Evolutionary conservation across 2,329 filamentous ascomycete genomes (phyloP).

Genomic region (Colletotrichum sp.): DNA sequence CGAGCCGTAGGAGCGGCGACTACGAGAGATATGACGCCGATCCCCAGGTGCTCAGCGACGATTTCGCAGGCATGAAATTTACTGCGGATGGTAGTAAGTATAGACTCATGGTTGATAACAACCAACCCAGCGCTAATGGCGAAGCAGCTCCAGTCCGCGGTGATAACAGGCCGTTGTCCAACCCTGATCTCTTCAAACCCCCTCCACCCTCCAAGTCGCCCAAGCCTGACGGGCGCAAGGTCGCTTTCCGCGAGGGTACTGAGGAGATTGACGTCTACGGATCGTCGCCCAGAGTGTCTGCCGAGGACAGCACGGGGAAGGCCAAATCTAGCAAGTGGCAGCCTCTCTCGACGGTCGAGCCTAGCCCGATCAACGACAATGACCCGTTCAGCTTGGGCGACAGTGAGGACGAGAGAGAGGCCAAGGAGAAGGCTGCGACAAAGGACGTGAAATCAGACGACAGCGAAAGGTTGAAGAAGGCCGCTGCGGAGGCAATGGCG

Average conservation of each 20-base stretch:
- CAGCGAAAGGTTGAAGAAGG: conserved; percentile 68
- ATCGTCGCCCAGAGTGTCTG: conserved; percentile 60
- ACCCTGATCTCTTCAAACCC: conserved; percentile 82
- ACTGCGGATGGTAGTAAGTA: conserved; percentile 66
- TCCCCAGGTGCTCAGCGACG: conserved; percentile 86
- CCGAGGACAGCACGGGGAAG: conserved; percentile 54
- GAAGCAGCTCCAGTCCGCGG: conserved; percentile 56
- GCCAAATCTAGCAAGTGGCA: conserved; percentile 94
- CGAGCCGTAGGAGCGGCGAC: conserved; percentile 78
- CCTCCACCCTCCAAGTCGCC: conserved; percentile 58
- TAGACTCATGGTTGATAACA: not conserved
- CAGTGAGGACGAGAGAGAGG: conserved; percentile 88
- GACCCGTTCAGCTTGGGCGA: conserved; percentile 97
- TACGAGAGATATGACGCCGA: conserved; percentile 95
- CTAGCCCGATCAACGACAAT: conserved; percentile 66
- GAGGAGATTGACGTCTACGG: conserved; percentile 84
- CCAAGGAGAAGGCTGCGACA: conserved; percentile 64
- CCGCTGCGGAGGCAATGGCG: conserved; percentile 66
- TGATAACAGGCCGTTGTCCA: conserved; percentile 68
- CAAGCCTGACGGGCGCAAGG: conserved; percentile 55
- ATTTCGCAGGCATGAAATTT: conserved; percentile 78
- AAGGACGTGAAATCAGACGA: conserved; percentile 61
- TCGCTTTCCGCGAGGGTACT: conserved; percentile 66
- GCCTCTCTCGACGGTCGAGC: conserved; percentile 84
- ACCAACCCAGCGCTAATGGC: conserved; percentile 24